Base-by-base conservation (phyloP, 2,329 filamentous ascomycete species). In the Fusarium denticulatum region DNA sequence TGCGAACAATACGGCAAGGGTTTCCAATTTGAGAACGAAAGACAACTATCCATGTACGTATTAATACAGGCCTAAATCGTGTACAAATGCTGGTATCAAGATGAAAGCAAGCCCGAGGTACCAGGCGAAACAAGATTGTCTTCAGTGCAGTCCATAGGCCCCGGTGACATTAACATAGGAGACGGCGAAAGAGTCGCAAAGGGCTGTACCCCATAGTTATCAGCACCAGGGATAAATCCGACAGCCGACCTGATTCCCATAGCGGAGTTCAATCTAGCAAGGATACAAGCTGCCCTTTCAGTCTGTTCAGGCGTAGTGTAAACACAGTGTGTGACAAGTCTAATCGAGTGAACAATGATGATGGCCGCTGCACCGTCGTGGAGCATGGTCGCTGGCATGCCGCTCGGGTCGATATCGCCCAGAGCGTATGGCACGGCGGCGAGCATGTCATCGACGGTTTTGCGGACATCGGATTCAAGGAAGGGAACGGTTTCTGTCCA, bases 301-400 rank as follows among this genome's bases (percentile, higher is more conserved):
- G 61, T 43, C 46, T 82, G 80, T 5, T 65, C 69, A 1, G 75
- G 53, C 11, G 73, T 79, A 9, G 71, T 71, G 57, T 78, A 81
- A 13, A 74, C 70, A 61, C 80, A 82, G 24, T 75, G 74, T n/a
- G 77, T 72, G 39, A 82, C 74, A 39, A 82, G 70, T 37, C 78
- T 77, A 40, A 82, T 77, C 1, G 80, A 79, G 32, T 81, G 77
- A 5, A 77, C 69, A 24, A 81, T 81, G 47, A 80, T 58, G 18
- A 82, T 76, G 20, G 78, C 80, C 4, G 73, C 78, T 1, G 80
- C 80, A 1, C 80, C 80, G 45, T 82, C 80, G 40, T 81, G 73
- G 3, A 67, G 40, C 65, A 78, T 71, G 8, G 68, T 67, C 1
- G 71, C 61, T 7, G 76, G 76, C 47, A 62, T 56, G 8, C 80